A percentile compares a stretch with the other conserved stretches of the same genome.
phyloP scores from a whole-genome alignment of 1,284 basidiomycete species.

The Cutaneotrichosporon arboriforme region DNA sequence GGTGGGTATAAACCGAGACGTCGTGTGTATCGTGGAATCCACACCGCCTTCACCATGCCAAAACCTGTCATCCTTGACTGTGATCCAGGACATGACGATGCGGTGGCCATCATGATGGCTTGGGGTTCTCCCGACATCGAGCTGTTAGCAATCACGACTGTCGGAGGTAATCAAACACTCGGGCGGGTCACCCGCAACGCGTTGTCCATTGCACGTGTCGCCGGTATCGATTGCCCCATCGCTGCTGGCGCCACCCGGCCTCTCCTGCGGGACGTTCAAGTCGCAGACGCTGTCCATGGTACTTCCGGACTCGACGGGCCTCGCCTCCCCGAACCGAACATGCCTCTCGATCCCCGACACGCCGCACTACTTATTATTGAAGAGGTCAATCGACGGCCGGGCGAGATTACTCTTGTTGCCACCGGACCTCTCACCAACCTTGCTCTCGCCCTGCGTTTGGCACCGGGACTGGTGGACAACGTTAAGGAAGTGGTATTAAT shows the following conservation, averaged over 20 bases:
- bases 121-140: constrained; percentile 19
- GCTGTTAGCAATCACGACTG: constrained; percentile 19
- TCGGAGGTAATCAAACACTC: constrained; percentile 22
- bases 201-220: constrained; percentile 13
- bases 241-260: constrained; percentile 4
- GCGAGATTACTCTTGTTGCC: constrained; percentile 16
- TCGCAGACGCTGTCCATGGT: constrained; percentile 13
- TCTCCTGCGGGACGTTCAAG: constrained; percentile 1
- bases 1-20: too few relatives aligned
- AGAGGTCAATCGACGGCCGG: constrained; percentile 10
- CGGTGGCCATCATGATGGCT: constrained; percentile 20
- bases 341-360: constrained; percentile 4
- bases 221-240: constrained; percentile 13
- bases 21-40: too few relatives aligned
- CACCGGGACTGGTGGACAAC: constrained; percentile 4
- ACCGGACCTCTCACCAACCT: constrained; percentile 23
- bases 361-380: constrained; percentile 16
- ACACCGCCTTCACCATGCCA: background rate
- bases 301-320: constrained; percentile 14
- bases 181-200: constrained; percentile 17
- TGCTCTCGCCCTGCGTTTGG: constrained; percentile 12
- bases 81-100: constrained; percentile 26
- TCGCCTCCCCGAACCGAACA: constrained; percentile 3
- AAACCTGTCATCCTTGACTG: constrained; percentile 21
- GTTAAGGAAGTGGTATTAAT: constrained; percentile 20